Base-by-base conservation (phyloP, 305 asterid species). In the Ajuga reptans region DNA sequence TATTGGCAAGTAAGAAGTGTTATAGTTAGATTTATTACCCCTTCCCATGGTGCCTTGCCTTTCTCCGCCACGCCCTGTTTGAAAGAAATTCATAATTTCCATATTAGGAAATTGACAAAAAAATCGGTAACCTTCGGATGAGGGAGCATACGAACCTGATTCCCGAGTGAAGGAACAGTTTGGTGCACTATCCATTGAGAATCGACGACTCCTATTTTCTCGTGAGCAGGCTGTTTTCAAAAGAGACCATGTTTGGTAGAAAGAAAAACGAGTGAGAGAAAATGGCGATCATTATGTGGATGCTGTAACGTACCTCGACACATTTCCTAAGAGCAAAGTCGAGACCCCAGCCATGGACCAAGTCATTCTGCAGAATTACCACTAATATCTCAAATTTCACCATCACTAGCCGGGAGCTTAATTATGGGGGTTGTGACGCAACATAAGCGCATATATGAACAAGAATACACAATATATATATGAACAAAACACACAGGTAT, bases 271-370 rank as follows among this genome's bases (percentile, higher is more conserved):
- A 49, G 37, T 31, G 75, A 74, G 43, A 74, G 49, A 33, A 62
- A 27, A 39, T 9, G 12, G 8, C 7, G 37, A 56, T 58, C 37
- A 34, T 18, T 39, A 14, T 18, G 45, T 12, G 31, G 1, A 39
- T 62, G 18, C 42, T 57, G 69, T 55, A 56, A 64, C 84, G 74
- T 5, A 85, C 98, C 95, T 92, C 93, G 6, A 90, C 98, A 71
- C 98, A 92, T 82, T 84, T 88, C 78, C 89, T 80, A 73, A 92
- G 97, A 60, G 98, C 91, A 79, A 92, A 92, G 86, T 92, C 98
- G 62, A 92, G 95, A 69, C 98, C 98, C 98, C 98, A 92, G 71
- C 98, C 98, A 66, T 92, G 98, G 75, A 92, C 88, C 74, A 92
- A 82, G 80, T 92, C 98, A 76, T 92, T 92, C 98, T 92, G 96